Conservation (phyloP, 805 yeast species). For the Ogataea angusta region DNA sequence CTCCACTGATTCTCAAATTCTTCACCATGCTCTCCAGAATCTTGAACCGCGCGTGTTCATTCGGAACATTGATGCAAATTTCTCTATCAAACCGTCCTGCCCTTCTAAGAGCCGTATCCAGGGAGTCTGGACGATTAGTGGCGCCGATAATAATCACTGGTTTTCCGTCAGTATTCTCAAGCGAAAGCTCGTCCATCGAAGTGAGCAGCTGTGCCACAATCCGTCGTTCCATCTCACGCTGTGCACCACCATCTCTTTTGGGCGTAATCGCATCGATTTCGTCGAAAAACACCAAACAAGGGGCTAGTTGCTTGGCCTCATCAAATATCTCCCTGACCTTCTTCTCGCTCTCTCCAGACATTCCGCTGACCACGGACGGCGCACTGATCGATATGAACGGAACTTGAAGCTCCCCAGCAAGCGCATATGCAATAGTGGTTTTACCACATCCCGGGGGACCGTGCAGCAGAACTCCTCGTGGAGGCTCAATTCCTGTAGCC, state of each 20-base stretch:
- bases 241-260: constrained; percentile 96
- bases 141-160: constrained; percentile 96
- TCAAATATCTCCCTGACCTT: constrained; percentile 89
- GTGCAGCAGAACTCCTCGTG: constrained; percentile 87
- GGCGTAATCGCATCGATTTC: constrained; percentile 99
- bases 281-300: constrained; percentile 89
- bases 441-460: constrained; percentile 99
- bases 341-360: constrained; percentile 99
- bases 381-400: constrained; percentile 91
- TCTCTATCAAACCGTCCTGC: constrained; percentile 97
- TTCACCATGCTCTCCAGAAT: constrained; percentile 74
- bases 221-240: constrained; percentile 95
- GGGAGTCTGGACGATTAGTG: constrained; percentile 92
- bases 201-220: constrained; percentile 95
- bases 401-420: constrained; percentile 91
- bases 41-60: constrained; percentile 72
- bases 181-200: constrained; percentile 86
- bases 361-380: constrained; percentile 94
- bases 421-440: constrained; percentile 91
- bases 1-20: constrained; percentile 62
- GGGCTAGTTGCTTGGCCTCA: constrained; percentile 87
- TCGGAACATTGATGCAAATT: constrained; percentile 92
- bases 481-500: constrained; percentile 91
- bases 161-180: constrained; percentile 86
- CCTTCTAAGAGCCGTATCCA: constrained; percentile 91